Evolutionary conservation across 768 basidiomycete species (phyloP), one percentile per base, ranked within the genome.

Genomic region (Mrakia blollopis): DNA sequence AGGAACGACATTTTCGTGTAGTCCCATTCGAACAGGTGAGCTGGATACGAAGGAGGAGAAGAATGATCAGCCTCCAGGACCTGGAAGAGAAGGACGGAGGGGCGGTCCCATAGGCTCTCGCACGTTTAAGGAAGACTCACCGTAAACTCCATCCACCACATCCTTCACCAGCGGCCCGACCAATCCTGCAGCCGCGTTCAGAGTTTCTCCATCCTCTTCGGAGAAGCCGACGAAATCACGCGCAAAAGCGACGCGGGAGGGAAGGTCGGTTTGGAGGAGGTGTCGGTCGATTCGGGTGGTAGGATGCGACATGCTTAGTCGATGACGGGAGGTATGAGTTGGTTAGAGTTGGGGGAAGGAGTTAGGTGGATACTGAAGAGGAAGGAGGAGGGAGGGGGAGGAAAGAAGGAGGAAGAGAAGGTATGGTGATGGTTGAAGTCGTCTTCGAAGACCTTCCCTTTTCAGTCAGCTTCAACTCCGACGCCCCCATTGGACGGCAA

Each of bases 21-120:
- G n/a, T 60, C 37, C 18, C n/a, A 73, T n/a, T 73, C 44, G 61
- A 73, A 73, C 4, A 73, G 72, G 23, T 73, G 72, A 10, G 72
- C 72, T 73, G 35, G 5, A 32, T 6, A 10, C 25, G 9, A 39
- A n/a, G 9, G 11, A 44, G 41, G 0, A 25, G 9, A 13, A 44
- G 21, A 1, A 28, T 28, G 39, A 11, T 25, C n/a, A 14, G 28
- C n/a, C 8, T n/a, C 41, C 32, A 37, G 23, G 14, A 39, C 39
- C 2, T 3, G 52, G 54, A 37, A 37, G 16, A 60, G 35, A 52
- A 72, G n/a, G n/a, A n/a, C n/a, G n/a, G n/a, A n/a, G n/a, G n/a
- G n/a, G n/a, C n/a, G n/a, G n/a, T n/a, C n/a, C n/a, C 44, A 14
- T 44, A 14, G 44, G 47, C 44, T 50, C 47, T 16, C 47, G n/a